Evolutionary conservation across 768 basidiomycete species (phyloP), one percentile per base, ranked within the genome.

Genomic region (Pisolithus tinctorius): DNA sequence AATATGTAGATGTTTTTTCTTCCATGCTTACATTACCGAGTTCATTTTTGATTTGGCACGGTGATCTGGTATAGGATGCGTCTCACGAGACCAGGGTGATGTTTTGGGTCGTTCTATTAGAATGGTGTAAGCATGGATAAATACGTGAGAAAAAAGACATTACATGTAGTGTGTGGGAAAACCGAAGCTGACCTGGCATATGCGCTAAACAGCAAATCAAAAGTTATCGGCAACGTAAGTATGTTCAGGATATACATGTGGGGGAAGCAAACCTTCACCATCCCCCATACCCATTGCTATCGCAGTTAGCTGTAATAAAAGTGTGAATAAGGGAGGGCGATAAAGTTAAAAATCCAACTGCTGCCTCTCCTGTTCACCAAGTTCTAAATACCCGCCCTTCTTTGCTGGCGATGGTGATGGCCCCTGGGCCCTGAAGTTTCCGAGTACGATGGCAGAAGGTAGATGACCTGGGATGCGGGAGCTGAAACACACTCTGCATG

Each of bases 231-330:
- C 45, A 10, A n/a, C 11, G 14, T 11, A 34, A 4, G 34, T 34
- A 20, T 20, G 20, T 34, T 34, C 11, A 1, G 2, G 9, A 16
- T 20, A 25, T 34, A 30, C 43, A 47, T 7, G 4, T 14, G 26
- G 44, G 25, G 9, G 25, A 48, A 20, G 20, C 20, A 51, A 37
- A 53, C 43, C 69, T 81, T 51, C 55, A 82, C 85, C 89, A 93
- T 87, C 20, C 37, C 94, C 88, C 90, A 96, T 89, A 6, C 83
- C 85, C 86, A 93, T 91, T 9, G 86, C 92, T 51, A 86, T 73
- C 2, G 84, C 82, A 7, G 83, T 82, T 42, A 88, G 65, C 77
- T 79, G 42, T 4, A 11, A 29, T 26, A 20, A 10, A 26, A 42
- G 62, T 34, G 64, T 49, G 13, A 53, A 40, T 31, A 44, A n/a